Percentiles rank a stretch among this genome's conserved stretches.
These are phyloP conservation scores for Botrytis pseudocinerea DNA, from an alignment of 2,329 filamentous ascomycete species.

Conservation along the genomic window DNA sequence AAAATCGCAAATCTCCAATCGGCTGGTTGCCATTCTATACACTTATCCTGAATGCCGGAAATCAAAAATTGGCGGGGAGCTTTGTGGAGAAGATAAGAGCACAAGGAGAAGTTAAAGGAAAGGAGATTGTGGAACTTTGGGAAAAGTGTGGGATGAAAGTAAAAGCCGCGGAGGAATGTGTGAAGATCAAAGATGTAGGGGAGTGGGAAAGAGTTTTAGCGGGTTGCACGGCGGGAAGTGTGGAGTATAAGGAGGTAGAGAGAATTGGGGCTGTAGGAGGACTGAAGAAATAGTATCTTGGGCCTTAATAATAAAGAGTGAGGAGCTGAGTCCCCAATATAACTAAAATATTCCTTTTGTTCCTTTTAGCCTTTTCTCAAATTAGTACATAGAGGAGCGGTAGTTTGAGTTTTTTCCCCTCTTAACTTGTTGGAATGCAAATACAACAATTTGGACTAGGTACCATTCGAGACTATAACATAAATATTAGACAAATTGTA, in stretches of 20 bases:
- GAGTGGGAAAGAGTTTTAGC: slow-evolving; percentile 72
- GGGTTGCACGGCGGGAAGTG: slow-evolving; percentile 69
- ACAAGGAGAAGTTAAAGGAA: slow-evolving; percentile 84
- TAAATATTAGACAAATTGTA: background rate
- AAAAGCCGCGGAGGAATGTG: slow-evolving; percentile 88
- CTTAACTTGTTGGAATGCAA: background rate
- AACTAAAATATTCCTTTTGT: background rate
- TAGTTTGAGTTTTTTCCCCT: background rate
- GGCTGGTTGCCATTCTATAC: slow-evolving; percentile 97
- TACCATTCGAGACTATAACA: background rate
- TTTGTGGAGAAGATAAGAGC: slow-evolving; percentile 99
- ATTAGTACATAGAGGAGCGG: background rate
- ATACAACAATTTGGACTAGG: background rate
- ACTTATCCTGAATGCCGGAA: slow-evolving; percentile 82
- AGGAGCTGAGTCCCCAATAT: background rate
- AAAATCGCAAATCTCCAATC: slow-evolving; percentile 81
- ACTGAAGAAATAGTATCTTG: slow-evolving; percentile 50
- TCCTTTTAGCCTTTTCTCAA: background rate
- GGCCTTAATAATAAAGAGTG: background rate
- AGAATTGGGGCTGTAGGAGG: slow-evolving; percentile 59
- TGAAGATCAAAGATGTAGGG: slow-evolving; percentile 75
- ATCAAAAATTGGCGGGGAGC: slow-evolving; percentile 78
- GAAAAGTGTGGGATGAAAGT: slow-evolving; percentile 89
- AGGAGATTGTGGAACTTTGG: slow-evolving; percentile 68
- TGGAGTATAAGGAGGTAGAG: slow-evolving; percentile 77